Evolutionary conservation across 2,329 filamentous ascomycete genomes (phyloP), one percentile per base, ranked within the genome.

Genomic region (Alternaria conjuncta): DNA sequence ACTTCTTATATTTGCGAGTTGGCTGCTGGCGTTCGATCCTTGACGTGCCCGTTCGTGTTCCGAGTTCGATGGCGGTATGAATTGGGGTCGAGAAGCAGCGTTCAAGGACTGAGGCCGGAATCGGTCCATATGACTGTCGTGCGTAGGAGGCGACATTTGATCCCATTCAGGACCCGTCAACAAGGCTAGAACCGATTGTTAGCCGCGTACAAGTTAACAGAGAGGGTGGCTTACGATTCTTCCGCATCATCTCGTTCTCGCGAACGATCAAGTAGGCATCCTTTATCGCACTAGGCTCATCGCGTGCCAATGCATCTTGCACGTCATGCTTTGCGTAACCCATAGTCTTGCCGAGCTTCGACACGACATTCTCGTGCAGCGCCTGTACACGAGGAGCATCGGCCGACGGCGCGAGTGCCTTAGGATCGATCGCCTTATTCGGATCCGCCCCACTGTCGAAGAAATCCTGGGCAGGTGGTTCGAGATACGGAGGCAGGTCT

Each of bases 251-350:
- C 80, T 97, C 96, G 78, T 98, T 98, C 81, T 99, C 96, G 57
- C 95, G 89, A 25, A 99, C 93, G 79, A 99, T 99, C 82, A 97
- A 90, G 82, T 98, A 99, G 2, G 96, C 96, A 81, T 99, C 96
- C 82, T 99, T 99, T 85, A 99, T 97, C 11, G 96, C 94, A 62
- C 94, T 98, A 12, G 96, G 96, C 79, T 99, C 96, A 57, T 96
- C 90, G 60, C 93, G 94, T 74, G 92, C 91, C 66, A 99, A 84
- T 21, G 96, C 95, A 80, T 98, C 96, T 77, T 97, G 92, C 57
- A 99, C 95, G 83, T 99, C 96, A 65, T 91, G 91, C 78, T 93
- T 95, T 36, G 92, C 94, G 78, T 99, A 99, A 64, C 96, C 96
- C 94, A 99, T 98, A 1, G 94, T 97, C 82, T 95, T 96, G 75